A percentile compares a stretch with the other conserved stretches of the same genome.
phyloP scores from a whole-genome alignment of 2,329 filamentous ascomycete genomes.

The Alternaria incomplexa region DNA sequence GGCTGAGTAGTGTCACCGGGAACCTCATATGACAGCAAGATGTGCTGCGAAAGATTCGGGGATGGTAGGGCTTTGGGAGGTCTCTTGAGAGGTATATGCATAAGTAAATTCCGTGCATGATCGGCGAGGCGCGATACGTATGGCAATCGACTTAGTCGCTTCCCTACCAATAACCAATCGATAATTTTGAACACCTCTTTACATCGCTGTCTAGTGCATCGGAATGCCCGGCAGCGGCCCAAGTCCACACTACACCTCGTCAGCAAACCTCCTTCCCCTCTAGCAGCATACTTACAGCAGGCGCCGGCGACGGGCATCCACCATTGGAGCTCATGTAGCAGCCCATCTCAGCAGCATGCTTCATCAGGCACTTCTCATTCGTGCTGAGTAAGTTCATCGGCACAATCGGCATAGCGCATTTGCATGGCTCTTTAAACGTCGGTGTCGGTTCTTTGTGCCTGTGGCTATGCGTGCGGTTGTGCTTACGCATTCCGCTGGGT shows the following conservation, averaged over 20 bases:
- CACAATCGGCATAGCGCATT: slow-evolving; percentile 33
- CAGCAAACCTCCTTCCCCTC: not conserved
- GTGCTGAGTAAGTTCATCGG: slow-evolving; percentile 30
- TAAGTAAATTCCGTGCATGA: not conserved
- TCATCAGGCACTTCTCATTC: slow-evolving; percentile 29
- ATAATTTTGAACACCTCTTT: not conserved
- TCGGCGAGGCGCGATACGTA: not conserved
- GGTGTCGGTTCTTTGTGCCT: slow-evolving; percentile 33
- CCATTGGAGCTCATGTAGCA: slow-evolving; percentile 24
- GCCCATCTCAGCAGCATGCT: slow-evolving; percentile 20
- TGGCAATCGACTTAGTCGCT: no score
- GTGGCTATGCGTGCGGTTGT: slow-evolving; percentile 19
- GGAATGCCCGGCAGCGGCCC: slow-evolving; percentile 12
- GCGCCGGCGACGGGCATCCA: slow-evolving; percentile 25
- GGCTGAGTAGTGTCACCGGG: not conserved
- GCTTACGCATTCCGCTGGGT: not conserved
- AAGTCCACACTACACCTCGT: slow-evolving; percentile 15
- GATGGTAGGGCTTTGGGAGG: not conserved
- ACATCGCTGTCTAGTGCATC: not conserved
- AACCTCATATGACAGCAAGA: not conserved
- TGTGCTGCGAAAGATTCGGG: not conserved
- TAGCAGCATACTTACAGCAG: slow-evolving; percentile 13
- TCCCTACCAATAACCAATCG: not conserved
- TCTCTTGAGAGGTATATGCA: not conserved
- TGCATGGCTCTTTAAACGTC: slow-evolving; percentile 30